A percentile compares a stretch with the other conserved stretches of the same genome.
Evolutionary conservation across 2,329 filamentous ascomycete genomes (phyloP).

Genomic region (Phoma sp.): DNA sequence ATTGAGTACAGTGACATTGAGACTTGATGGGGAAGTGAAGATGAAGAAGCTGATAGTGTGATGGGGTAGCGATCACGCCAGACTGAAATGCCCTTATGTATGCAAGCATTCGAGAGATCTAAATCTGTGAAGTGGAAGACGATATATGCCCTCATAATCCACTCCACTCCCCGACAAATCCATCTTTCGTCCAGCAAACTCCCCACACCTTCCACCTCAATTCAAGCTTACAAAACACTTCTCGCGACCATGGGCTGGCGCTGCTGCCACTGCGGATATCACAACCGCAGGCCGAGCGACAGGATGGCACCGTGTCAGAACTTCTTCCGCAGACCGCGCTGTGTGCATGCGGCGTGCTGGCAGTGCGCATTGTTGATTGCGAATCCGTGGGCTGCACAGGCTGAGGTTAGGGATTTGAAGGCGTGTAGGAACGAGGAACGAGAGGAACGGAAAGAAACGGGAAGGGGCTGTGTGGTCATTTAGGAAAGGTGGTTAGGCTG

Average conservation of each 20-base stretch:
- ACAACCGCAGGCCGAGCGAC: conserved; percentile 3
- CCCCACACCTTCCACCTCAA: no score
- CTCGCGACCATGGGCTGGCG: conserved; percentile 5
- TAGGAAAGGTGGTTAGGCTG: not conserved
- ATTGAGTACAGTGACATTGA: no score
- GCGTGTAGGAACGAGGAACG: not conserved
- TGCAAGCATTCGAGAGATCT: no score
- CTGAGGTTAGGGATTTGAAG: not conserved
- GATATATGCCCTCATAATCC: not conserved
- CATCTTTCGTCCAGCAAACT: not conserved
- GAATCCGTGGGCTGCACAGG: not conserved
- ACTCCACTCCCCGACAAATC: no score
- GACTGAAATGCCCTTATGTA: no score
- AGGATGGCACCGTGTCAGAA: conserved; percentile 5
- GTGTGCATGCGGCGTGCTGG: not conserved
- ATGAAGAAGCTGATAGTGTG: no score
- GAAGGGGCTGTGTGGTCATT: not conserved
- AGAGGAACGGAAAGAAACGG: not conserved
- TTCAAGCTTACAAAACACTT: no score
- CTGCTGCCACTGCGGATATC: conserved; percentile 5
- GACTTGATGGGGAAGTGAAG: no score
- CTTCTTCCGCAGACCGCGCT: not conserved
- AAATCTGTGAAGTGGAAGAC: not conserved
- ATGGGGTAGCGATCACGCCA: no score
- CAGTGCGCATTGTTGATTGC: conserved; percentile 1